phyloP scores from a whole-genome alignment of 805 yeast genomes.

The Yamadazyma phyllophila region DNA sequence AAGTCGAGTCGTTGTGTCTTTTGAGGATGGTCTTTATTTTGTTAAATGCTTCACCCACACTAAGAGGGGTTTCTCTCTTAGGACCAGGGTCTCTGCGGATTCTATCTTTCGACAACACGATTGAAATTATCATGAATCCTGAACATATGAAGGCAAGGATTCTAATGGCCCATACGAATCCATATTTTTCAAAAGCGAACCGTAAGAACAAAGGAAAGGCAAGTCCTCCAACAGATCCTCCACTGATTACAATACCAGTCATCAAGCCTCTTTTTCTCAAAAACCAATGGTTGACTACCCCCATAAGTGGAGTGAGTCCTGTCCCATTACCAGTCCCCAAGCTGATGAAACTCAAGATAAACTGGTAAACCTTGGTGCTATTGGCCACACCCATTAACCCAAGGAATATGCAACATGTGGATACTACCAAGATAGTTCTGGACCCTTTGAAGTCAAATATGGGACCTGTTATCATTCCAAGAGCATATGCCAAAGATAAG shows the following conservation, averaged over 20 bases:
- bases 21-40: not conserved
- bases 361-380: constrained; percentile 55
- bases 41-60: not conserved
- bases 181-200: constrained; percentile 43
- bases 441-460: constrained; percentile 65
- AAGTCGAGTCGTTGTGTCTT: constrained; percentile 18
- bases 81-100: constrained; percentile 10
- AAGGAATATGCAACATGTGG: constrained; percentile 41
- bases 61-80: constrained; percentile 1
- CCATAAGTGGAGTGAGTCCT: constrained; percentile 57
- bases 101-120: constrained; percentile 28
- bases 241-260: constrained; percentile 61
- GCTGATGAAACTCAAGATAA: constrained; percentile 56
- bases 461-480: constrained; percentile 55
- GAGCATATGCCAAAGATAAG: constrained; percentile 46
- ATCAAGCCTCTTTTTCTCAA: constrained; percentile 52
- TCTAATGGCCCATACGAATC: constrained; percentile 60
- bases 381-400: constrained; percentile 60
- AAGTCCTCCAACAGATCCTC: constrained; percentile 68
- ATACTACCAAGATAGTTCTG: constrained; percentile 37
- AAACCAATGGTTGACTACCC: constrained; percentile 71
- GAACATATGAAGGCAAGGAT: constrained; percentile 37
- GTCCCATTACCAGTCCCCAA: constrained; percentile 60
- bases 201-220: constrained; percentile 55
- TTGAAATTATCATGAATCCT: constrained; percentile 23